Base-by-base conservation (phyloP, 176 grass and related monocot genomes). In the Eragrostis nindensis region DNA sequence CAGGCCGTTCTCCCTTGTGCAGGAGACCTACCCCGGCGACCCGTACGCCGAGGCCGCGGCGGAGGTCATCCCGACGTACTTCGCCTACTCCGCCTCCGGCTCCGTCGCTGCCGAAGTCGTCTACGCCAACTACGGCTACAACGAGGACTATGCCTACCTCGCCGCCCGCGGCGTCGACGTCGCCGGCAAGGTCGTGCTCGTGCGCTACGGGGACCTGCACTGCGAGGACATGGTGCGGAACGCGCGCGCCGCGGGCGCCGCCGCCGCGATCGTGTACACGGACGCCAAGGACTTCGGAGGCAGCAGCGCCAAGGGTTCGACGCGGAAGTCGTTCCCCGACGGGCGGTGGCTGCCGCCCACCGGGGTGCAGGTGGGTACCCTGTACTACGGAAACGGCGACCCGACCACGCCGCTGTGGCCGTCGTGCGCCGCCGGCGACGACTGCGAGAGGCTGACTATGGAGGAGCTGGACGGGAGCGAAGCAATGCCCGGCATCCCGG, bases 191-290 rank as follows among this genome's bases (percentile, higher is more conserved):
- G 88, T 98, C 50, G 87, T 80, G 21, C 78, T 98, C 49, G 90
- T 82, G n/a, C 83, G 90, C 42, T 94, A 98, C 55, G 95, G 95
- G 2, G 82, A 86, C 79, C 86, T 98, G 76, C 94, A 74, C 86
- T 92, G 95, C 62, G 95, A 94, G 74, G 95, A 98, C 69, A 95
- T 98, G 30, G 73, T 93, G 54, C 81, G 78, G 59, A 95, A 98
- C 62, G 90, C 90, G 11, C 83, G 79, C 41, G 92, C 71, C 43
- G 95, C 90, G 1, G 92, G 95, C 12, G 95, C 92, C 14, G 88
- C 78, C 11, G 92, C 80, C 0, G 86, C 91, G 1, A 53, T 95
- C 62, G 76, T 98, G 22, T 98, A 93, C 77, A 93, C 92, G 32
- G 95, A 98, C 56, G 56, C 86, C 60, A 86, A 92, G 86, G 95